Conservation (phyloP, 805 yeast genomes). For the Myxozyma udenii region DNA sequence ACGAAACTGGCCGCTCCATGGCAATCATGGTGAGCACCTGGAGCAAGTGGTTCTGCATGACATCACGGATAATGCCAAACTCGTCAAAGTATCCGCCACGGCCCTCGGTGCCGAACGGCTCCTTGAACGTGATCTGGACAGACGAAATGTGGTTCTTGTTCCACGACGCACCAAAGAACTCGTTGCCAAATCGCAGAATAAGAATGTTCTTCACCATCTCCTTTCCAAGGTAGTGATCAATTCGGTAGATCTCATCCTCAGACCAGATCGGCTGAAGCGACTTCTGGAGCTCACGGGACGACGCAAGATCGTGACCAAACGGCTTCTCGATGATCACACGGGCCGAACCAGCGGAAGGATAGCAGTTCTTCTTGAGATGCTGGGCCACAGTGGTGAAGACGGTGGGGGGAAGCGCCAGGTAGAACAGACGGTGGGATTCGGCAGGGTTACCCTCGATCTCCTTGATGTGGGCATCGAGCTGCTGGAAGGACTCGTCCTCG, state of each 20-base stretch:
- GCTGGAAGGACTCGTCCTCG: slow-evolving; percentile 65
- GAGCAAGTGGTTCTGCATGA: slow-evolving; percentile 94
- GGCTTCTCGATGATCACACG: slow-evolving; percentile 95
- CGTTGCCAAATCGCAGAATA: slow-evolving; percentile 87
- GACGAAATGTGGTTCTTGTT: slow-evolving; percentile 71
- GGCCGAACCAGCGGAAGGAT: slow-evolving; percentile 61
- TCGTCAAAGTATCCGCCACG: slow-evolving; percentile 97
- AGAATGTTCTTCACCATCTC: slow-evolving; percentile 95
- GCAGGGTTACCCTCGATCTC: slow-evolving; percentile 55
- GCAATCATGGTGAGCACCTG: slow-evolving; percentile 89
- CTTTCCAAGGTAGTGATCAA: slow-evolving; percentile 96
- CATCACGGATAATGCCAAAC: slow-evolving; percentile 95
- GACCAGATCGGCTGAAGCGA: slow-evolving; percentile 79
- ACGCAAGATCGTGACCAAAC: slow-evolving; percentile 84
- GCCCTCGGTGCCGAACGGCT: slow-evolving; percentile 98
- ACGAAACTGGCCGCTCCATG: slow-evolving; percentile 93
- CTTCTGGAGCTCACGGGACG: slow-evolving; percentile 72
- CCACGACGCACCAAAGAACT: slow-evolving; percentile 86
- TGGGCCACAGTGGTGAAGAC: slow-evolving; percentile 78
- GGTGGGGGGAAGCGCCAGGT: slow-evolving; percentile 92
- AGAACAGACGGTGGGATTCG: slow-evolving; percentile 76
- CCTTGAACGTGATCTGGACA: slow-evolving; percentile 90
- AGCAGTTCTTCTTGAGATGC: slow-evolving; percentile 64
- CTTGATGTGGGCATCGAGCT: slow-evolving; percentile 54
- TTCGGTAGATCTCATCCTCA: slow-evolving; percentile 90